Conservation (phyloP, 1,139 yeast genomes). For the Saccharomyces hybrid region DNA sequence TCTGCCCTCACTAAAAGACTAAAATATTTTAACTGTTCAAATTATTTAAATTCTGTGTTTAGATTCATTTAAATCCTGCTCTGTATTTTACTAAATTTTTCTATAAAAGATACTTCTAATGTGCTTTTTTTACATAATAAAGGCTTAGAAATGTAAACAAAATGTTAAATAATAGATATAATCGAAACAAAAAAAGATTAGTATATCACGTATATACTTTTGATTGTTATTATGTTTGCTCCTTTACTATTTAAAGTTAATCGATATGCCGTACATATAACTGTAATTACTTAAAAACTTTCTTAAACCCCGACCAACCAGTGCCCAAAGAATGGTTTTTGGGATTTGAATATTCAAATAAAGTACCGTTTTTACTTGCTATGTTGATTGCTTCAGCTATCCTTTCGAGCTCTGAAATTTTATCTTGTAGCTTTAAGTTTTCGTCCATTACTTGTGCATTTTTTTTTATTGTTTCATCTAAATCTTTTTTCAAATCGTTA, state of each 20-base stretch:
- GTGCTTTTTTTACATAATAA: background rate
- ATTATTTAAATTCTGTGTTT: background rate
- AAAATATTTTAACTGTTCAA: background rate
- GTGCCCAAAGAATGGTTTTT: conserved; percentile 9
- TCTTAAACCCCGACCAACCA: conserved; percentile 22
- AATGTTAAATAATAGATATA: background rate
- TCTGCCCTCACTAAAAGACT: background rate
- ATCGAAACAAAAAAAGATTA: background rate
- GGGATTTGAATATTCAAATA: conserved; percentile 7
- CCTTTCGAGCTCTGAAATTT: conserved; percentile 25
- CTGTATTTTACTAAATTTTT: no score
- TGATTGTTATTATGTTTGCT: background rate
- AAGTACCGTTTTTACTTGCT: conserved; percentile 11
- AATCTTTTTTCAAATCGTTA: conserved; percentile 38
- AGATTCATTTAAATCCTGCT: background rate
- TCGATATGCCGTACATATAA: background rate
- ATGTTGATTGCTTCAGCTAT: conserved; percentile 7
- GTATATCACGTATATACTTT: background rate
- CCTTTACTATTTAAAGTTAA: background rate
- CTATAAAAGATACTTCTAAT: background rate
- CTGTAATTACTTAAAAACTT: conserved; percentile 13
- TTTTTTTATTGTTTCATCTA: conserved; percentile 48
- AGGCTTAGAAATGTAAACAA: background rate
- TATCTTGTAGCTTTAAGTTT: conserved; percentile 47
- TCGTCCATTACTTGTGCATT: conserved; percentile 51